Base-by-base conservation (phyloP, 257 asterid species). In the Echium plantagineum region DNA sequence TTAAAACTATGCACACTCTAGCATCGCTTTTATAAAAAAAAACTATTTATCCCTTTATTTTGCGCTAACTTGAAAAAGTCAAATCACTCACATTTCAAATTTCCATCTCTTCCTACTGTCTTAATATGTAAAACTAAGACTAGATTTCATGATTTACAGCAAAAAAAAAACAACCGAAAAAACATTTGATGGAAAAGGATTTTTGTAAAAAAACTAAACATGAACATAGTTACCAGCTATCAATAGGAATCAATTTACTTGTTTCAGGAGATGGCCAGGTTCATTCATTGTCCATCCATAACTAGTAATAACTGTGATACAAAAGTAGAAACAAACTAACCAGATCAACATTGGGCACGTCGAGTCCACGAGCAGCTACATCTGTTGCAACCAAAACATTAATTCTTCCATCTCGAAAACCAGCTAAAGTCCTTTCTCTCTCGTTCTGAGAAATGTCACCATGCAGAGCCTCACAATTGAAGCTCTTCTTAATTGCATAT, bases 301-400 rank as follows among this genome's bases (percentile, higher is more conserved):
- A 18, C 58, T 15, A 32, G 0, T 13, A 2, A 4, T n/a, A 52
- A 52, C 32, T 19, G 21, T 5, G 13, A 30, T 46, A 63, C 1
- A 5, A 24, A 30, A 59, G 15, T 1, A 18, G n/a, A 16, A 49
- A 67, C 66, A 60, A 54, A 77, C 76, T 54, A 55, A 89, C 97
- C 86, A 89, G 82, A 74, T 91, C 98, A 64, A 91, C 98, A 72
- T 91, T 91, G 69, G 98, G 98, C 21, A 91, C 98, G 61, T 91
- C 98, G 61, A 91, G 96, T 30, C 98, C 98, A 26, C 98, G 98
- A 15, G 98, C 96, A 66, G 96, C 98, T 32, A 91, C 95, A 70
- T 91, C 98, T 55, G 98, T 91, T 61, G 98, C 96, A 59, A 91
- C 94, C 53, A 91, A 83, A 46, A 82, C 64, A 70, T 75, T 82